Base-by-base conservation (phyloP, 1,284 basidiomycete genomes). In the Ganoderma meredithae region DNA sequence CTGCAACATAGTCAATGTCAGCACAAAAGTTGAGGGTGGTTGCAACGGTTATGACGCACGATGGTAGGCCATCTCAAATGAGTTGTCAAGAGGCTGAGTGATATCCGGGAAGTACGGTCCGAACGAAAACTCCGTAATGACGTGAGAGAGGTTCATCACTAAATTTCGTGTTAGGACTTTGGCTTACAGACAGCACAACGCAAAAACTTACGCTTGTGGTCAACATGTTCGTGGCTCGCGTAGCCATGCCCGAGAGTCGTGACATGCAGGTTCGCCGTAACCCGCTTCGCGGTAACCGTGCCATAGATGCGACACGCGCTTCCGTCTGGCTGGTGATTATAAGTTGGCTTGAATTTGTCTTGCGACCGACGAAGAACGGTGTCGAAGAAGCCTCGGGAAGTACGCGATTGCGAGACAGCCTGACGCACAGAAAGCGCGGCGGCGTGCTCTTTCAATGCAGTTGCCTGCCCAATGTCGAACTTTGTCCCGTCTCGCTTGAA, bases 101-200 rank as follows among this genome's bases (percentile, higher is more conserved):
- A 99, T 99, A 63, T 96, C 93, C 0, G 97, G 97, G 83, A 98
- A 99, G 83, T 95, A 94, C 0, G 96, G 94, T 0, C 97, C 97
- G 75, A 99, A 99, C 1, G 96, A 98, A 79, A 98, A 97, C 80
- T 99, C 97, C 71, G 93, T 93, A 73, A 99, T 95, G 67, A 98
- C 91, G 81, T 99, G 97, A 1, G 95, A 95, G 41, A 99, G 86
- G 78, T 99, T 99, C 95, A 99, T 98, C 71, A 92, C 94, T 97
- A 72, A 19, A 22, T 9, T 52, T 9, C 58, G 61, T 15, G n/a
- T 55, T 5, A 39, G 44, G 22, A 19, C 13, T 55, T n/a, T 59
- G 22, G 13, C 25, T 27, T 22, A 43, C 19, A 19, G 19, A 41
- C 13, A 10, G 41, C 64, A 19, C 55, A 58, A 71, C 47, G 66